A percentile compares a stretch with the other conserved stretches of the same genome.
Evolutionary conservation across 306 rosid genomes (phyloP).

Genomic region (Sicyos baderoa): DNA sequence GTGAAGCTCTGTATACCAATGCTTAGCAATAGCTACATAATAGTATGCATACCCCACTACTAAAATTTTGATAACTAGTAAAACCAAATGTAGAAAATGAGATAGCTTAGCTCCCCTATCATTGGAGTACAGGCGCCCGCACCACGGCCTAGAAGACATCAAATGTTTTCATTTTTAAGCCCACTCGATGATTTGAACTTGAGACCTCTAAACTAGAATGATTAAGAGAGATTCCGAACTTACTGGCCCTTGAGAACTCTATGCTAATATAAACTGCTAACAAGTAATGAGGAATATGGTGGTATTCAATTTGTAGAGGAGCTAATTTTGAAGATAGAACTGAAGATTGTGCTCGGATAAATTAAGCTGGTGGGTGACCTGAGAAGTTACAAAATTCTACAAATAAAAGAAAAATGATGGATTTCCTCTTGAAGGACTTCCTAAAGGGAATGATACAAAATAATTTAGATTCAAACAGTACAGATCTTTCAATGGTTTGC

Average conservation of each 20-base stretch:
- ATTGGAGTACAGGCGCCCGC: too few species aligned
- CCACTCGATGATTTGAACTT: too few species aligned
- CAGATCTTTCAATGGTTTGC: background rate
- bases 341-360: background rate
- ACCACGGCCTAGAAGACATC: too few species aligned
- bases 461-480: background rate
- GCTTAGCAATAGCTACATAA: too few species aligned
- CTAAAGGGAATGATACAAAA: constrained; percentile 15
- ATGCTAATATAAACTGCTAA: background rate
- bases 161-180: too few species aligned
- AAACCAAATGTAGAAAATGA: too few species aligned
- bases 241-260: too few species aligned
- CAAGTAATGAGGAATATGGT: background rate
- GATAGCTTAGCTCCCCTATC: too few species aligned
- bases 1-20: background rate
- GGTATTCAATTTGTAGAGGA: background rate
- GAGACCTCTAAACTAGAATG: too few species aligned
- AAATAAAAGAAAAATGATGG: background rate
- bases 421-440: background rate
- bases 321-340: background rate
- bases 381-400: background rate
- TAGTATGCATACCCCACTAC: too few species aligned
- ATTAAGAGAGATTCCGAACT: too few species aligned
- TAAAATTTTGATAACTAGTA: too few species aligned
- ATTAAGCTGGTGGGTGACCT: background rate